Base-by-base conservation (phyloP, 2,329 filamentous ascomycete species). In the Fusarium sp. region DNA sequence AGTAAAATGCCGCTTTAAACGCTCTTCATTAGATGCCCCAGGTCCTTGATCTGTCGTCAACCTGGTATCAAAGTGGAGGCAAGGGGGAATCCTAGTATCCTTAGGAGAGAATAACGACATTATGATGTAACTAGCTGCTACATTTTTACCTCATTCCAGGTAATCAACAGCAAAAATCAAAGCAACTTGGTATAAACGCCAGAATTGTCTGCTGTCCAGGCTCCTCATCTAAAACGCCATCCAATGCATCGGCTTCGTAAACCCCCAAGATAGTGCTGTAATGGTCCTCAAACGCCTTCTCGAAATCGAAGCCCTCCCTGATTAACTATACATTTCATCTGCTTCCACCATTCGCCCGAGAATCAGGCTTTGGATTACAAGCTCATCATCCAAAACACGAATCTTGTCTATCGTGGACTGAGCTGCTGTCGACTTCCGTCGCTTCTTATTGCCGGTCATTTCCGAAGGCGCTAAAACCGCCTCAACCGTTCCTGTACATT, bases 331-430 rank as follows among this genome's bases (percentile, higher is more conserved):
- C 68, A 75, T 70, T 65, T 86, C 83, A 11, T 78, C 81, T 45
- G 86, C 84, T 61, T 91, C 89, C 48, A 93, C 85, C 67, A 97
- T 77, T 59, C 88, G 86, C 1, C 93, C 94, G 46, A 97, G 75
- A 63, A 99, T 97, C 57, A 98, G 79, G 75, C 93, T 97, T 80
- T 99, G 94, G 52, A 96, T 88, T 22, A 98, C 87, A 72, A 94
- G 87, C 76, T 98, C 94, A 74, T 96, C 90, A 53, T 88, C 90
- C 48, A 96, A 84, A 40, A 95, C 83, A 61, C 83, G 85, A 34
- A 93, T 80, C 58, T 77, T 83, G 68, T 83, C 80, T 11, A 81
- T 78, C 39, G 77, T 71, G 13, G 54, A 61, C 55, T 42, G 65
- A 40, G 41, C 39, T 15, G 57, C 15, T 10, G 51, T 73, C 54